Evolutionary conservation across 345 rosid species (phyloP), one percentile per base, ranked within the genome.

Genomic region (Nephelium lappaceum): DNA sequence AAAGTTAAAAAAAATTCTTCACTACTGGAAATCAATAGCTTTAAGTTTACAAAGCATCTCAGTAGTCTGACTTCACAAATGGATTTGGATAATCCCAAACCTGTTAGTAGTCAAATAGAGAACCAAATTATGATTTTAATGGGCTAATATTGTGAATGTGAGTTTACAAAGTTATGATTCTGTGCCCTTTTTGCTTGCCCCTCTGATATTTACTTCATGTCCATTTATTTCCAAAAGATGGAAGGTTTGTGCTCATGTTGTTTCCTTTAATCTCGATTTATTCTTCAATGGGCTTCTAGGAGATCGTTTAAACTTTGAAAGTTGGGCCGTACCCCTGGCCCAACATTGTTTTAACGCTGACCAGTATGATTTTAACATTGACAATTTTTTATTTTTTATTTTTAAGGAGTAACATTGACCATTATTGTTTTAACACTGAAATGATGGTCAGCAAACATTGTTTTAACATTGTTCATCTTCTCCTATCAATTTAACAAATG

Each of bases 21-120:
- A 41, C 58, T 53, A 38, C 23, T 68, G 69, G 69, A 80, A 77
- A 80, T 57, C 31, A 73, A 68, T 41, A 73, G 70, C 64, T 55
- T 75, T 43, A 51, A 60, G 31, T 77, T 77, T 19, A 55, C 51
- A 11, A 51, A 67, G 42, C 39, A 16, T 38, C 77, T 14, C 58
- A 15, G 41, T 43, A 16, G 11, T 57, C 64, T n/a, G 67, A 25
- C 60, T 3, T 57, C 51, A 0, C 1, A 18, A 49, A 19, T 18
- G 45, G 68, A 31, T 58, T 11, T 51, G 19, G 60, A 51, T 66
- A 65, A 64, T 55, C 63, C 60, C 24, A 49, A 75, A 14, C 51
- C 41, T 23, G 67, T 63, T 39, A 67, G 71, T 39, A 14, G 21
- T 49, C 36, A 67, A 67, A 8, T 45, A 63, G 70, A 64, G 21